These are phyloP conservation scores for Russula compacta DNA, from an alignment of 768 basidiomycete genomes.

Conservation along the genomic window DNA sequence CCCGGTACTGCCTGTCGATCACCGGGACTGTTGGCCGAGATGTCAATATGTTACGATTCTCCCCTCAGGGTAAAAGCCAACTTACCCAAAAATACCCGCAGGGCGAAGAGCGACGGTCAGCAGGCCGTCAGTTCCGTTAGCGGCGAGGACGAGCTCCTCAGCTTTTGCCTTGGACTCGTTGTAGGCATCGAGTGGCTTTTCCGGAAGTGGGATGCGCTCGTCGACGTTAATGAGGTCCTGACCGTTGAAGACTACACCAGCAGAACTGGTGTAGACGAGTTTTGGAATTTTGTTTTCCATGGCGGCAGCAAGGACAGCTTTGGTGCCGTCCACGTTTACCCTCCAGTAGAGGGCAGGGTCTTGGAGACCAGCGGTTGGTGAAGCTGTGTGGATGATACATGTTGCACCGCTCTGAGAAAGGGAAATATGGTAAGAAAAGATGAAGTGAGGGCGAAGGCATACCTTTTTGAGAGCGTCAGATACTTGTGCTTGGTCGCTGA, in stretches of 20 bases:
- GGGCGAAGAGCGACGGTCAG: conserved; percentile 87
- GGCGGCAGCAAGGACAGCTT: conserved; percentile 76
- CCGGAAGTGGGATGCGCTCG: conserved; percentile 72
- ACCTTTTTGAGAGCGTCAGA: conserved; percentile 67
- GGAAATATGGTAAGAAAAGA: background rate
- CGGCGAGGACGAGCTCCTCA: conserved; percentile 71
- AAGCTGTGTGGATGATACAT: conserved; percentile 94
- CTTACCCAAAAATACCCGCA: conserved; percentile 92
- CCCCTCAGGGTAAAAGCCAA: background rate
- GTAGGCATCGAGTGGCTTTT: conserved; percentile 77
- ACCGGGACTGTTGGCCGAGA: conserved; percentile 54
- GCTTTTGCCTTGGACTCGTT: conserved; percentile 91
- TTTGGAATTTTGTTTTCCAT: conserved; percentile 64
- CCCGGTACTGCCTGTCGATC: conserved; percentile 81
- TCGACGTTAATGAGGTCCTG: conserved; percentile 75
- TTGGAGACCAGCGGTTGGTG: conserved; percentile 59
- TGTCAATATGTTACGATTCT: background rate
- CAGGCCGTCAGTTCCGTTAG: conserved; percentile 79
- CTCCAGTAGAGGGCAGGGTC: conserved; percentile 72
- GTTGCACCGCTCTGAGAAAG: conserved; percentile 61
- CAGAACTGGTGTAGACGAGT: conserved; percentile 91
- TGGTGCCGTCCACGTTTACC: conserved; percentile 91
- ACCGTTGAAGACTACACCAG: conserved; percentile 85
- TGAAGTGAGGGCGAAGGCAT: conserved; percentile 18
- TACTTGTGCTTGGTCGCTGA: conserved; percentile 69